Conservation (phyloP, 75 land plant genomes). For the Sequoiadendron giganteum region DNA sequence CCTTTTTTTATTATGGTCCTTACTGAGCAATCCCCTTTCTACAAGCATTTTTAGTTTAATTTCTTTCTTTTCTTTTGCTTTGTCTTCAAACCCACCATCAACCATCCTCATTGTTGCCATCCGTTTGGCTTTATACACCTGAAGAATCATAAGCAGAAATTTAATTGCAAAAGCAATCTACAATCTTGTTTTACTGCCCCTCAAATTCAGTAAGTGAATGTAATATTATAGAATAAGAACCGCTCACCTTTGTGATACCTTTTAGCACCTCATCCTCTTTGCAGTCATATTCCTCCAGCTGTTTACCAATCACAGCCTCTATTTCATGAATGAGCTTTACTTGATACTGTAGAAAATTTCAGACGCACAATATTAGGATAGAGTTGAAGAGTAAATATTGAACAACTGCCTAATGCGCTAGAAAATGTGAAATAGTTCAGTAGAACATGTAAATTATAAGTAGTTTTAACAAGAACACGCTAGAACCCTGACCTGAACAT, state of each 20-base stretch:
- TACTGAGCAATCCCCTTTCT: slow-evolving; percentile 43
- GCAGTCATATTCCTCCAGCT: slow-evolving; percentile 67
- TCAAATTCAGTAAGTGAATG: not conserved
- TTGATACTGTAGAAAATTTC: slow-evolving; percentile 63
- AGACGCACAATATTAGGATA: slow-evolving; percentile 8
- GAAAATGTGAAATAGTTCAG: not conserved
- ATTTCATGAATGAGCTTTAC: slow-evolving; percentile 80
- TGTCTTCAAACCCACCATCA: slow-evolving; percentile 89
- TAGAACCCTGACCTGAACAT: not conserved
- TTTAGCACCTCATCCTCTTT: slow-evolving; percentile 76
- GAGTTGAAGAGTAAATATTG: not conserved
- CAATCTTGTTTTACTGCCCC: not conserved
- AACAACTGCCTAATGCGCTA: not conserved
- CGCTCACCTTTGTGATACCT: slow-evolving; percentile 71
- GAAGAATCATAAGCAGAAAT: slow-evolving; percentile 7
- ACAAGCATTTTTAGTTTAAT: slow-evolving; percentile 55
- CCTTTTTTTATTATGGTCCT: slow-evolving; percentile 26
- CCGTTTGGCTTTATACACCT: slow-evolving; percentile 91
- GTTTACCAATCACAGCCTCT: slow-evolving; percentile 69
- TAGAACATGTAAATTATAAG: not conserved
- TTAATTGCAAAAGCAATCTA: not conserved
- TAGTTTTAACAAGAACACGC: not conserved
- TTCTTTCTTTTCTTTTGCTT: slow-evolving; percentile 60
- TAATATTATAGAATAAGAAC: not conserved
- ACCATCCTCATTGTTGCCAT: slow-evolving; percentile 86